Evolutionary conservation across 179 eudicot genomes (phyloP), one percentile per base, ranked within the genome.

Genomic region (Heliamphora pulchella): DNA sequence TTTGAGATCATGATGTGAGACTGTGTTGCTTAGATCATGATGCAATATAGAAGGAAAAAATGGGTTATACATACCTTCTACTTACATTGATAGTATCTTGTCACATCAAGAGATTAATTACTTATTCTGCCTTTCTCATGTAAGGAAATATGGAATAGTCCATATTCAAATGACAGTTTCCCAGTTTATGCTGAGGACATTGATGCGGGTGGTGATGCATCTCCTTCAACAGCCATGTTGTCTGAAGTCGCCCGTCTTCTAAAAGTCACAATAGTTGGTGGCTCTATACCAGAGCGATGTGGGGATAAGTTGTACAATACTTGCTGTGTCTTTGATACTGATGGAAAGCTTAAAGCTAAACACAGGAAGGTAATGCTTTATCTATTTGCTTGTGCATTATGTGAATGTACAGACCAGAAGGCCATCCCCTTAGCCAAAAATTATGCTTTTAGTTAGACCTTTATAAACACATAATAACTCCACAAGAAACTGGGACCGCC

Each of bases 101-200:
- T 31, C 31, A 55, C 43, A 44, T 10, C 14, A 4, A 65, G 5
- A 22, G 22, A 14, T 51, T 7, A 7, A 63, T 63, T 39, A 31
- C 15, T 75, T 50, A 4, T 78, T 66, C 66, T 15, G 13, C 22
- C 69, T n/a, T 6, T 75, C 17, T 63, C 51, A 48, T 85, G 80
- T 47, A 84, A 95, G 97, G 98, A 95, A 88, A 92, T 95, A 84
- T 95, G 98, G 97, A 95, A 95, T 62, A 86, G 96, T 79, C 98
- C 98, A 58, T 95, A 93, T 87, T 92, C 98, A 81, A 93, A 91
- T 87, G 98, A 89, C 79, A 88, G 97, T 79, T 93, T 95, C 82
- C 98, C 97, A 20, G 85, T 85, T 51, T 90, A 93, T 83, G 98
- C 98, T 11, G 98, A 95, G 84, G 97, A 93, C 79, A 92, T 95